These are phyloP conservation scores for Scedosporium boydii DNA, from an alignment of 2,329 filamentous ascomycete species.

Conservation along the genomic window DNA sequence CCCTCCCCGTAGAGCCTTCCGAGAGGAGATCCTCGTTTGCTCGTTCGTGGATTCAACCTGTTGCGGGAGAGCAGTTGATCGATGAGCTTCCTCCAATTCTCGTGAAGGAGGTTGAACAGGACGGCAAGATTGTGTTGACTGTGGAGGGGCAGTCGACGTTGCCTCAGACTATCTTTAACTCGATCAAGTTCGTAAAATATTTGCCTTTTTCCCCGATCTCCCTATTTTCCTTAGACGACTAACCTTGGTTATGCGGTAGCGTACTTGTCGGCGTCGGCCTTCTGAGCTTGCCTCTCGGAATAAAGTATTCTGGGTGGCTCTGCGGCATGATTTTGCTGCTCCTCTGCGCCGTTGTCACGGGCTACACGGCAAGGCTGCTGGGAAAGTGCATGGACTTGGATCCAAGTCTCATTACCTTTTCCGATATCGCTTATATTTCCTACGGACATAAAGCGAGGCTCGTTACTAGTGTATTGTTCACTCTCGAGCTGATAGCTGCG, in stretches of 20 bases:
- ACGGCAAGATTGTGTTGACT: constrained; percentile 73
- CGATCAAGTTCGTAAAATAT: constrained; percentile 53
- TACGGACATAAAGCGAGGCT: constrained; percentile 77
- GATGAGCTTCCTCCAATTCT: constrained; percentile 64
- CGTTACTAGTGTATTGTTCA: constrained; percentile 77
- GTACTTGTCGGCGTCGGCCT: constrained; percentile 85
- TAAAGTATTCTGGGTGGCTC: constrained; percentile 84
- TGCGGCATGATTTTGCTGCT: constrained; percentile 67
- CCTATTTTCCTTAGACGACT: constrained; percentile 4
- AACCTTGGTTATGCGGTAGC: constrained; percentile 18
- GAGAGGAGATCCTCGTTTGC: constrained; percentile 6
- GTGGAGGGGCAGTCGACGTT: constrained; percentile 92
- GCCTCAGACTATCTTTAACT: constrained; percentile 93
- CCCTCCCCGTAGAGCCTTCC: constrained; percentile 21
- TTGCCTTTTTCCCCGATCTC: background rate
- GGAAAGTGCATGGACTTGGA: constrained; percentile 86
- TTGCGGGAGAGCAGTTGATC: constrained; percentile 24
- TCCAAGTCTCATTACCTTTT: constrained; percentile 80
- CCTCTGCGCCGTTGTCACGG: constrained; percentile 65
- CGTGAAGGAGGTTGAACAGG: constrained; percentile 83
- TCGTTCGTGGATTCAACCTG: constrained; percentile 17
- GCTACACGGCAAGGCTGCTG: constrained; percentile 77
- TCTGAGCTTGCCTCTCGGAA: constrained; percentile 76
- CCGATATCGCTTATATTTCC: constrained; percentile 83
- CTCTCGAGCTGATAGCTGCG: constrained; percentile 74